Conservation (phyloP, 352 stramenopile genomes). For the Pythium rishiriense region DNA sequence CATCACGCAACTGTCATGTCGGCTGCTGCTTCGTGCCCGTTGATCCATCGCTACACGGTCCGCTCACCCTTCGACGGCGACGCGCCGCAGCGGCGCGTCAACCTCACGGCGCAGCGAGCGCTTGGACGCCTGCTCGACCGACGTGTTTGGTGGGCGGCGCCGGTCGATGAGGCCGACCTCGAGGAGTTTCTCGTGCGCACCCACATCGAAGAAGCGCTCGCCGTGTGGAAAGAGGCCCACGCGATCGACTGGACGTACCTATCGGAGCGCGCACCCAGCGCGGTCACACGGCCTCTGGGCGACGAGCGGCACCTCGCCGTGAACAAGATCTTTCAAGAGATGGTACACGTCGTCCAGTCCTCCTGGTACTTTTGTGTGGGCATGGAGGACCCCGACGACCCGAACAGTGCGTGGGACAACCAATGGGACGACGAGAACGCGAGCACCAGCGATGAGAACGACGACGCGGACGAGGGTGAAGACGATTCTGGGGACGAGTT, state of each 20-base stretch:
- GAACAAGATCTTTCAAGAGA: background rate
- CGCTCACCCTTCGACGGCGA: background rate
- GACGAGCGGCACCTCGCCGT: background rate
- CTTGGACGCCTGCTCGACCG: background rate
- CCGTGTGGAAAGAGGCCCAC: background rate
- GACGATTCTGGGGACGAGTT: constrained; percentile 1
- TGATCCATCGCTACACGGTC: background rate
- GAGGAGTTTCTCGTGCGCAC: constrained; percentile 2
- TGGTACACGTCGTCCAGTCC: background rate
- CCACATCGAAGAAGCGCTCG: background rate
- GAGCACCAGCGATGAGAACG: background rate
- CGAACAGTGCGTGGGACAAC: background rate
- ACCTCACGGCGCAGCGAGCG: constrained; percentile 4
- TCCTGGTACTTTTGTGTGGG: background rate
- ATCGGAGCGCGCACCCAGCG: too few relatives aligned
- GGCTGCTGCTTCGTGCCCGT: background rate
- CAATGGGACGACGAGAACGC: background rate
- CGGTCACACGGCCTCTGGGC: background rate
- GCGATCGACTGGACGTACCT: background rate
- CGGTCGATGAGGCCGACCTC: background rate
- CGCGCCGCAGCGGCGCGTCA: background rate
- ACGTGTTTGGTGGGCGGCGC: constrained; percentile 1
- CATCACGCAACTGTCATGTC: background rate
- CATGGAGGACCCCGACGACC: background rate
- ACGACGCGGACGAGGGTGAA: background rate